Percentiles rank a stretch among this genome's conserved stretches.
Evolutionary conservation across 805 yeast genomes (phyloP).

Genomic region (Candida pseudoglaebosa): DNA sequence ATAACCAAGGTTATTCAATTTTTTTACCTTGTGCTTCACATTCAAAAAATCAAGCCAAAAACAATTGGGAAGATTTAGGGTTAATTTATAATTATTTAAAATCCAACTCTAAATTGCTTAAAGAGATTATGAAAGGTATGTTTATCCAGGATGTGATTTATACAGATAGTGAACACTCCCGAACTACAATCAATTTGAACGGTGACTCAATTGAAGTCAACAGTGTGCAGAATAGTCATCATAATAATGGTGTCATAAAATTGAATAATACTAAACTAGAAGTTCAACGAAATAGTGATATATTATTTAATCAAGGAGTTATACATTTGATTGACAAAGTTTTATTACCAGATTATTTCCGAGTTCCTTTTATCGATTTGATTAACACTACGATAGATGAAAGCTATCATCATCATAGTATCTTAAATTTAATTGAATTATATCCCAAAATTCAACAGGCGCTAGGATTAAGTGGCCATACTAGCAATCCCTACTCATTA

Average conservation of each 20-base stretch:
- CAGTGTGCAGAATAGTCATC: slow-evolving; percentile 16
- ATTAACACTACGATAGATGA: slow-evolving; percentile 49
- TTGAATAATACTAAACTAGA: slow-evolving; percentile 30
- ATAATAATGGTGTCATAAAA: slow-evolving; percentile 19
- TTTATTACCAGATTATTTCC: slow-evolving; percentile 52
- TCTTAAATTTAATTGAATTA: slow-evolving; percentile 43
- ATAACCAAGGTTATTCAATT: slow-evolving; percentile 63
- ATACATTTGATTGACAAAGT: slow-evolving; percentile 63
- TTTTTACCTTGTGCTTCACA: slow-evolving; percentile 65
- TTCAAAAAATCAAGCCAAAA: slow-evolving; percentile 8
- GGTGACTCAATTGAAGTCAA: slow-evolving; percentile 26
- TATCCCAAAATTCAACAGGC: slow-evolving; percentile 41
- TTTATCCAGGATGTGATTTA: slow-evolving; percentile 65
- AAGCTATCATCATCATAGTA: slow-evolving; percentile 20
- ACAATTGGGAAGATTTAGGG: slow-evolving; percentile 56
- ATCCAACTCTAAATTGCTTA: slow-evolving; percentile 46
- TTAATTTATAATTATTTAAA: slow-evolving; percentile 58
- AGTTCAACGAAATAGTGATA: slow-evolving; percentile 51
- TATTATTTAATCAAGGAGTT: slow-evolving; percentile 80
- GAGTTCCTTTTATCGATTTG: slow-evolving; percentile 53
- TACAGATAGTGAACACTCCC: slow-evolving; percentile 40
- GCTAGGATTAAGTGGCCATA: slow-evolving; percentile 26
- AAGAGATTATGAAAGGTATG: slow-evolving; percentile 50
- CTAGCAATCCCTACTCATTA: slow-evolving; percentile 45
- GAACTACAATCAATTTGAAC: slow-evolving; percentile 17